A percentile compares a stretch with the other conserved stretches of the same genome.
Conservation (phyloP, 2,329 filamentous ascomycete species). For the Phyllosticta paracitricarpa region DNA sequence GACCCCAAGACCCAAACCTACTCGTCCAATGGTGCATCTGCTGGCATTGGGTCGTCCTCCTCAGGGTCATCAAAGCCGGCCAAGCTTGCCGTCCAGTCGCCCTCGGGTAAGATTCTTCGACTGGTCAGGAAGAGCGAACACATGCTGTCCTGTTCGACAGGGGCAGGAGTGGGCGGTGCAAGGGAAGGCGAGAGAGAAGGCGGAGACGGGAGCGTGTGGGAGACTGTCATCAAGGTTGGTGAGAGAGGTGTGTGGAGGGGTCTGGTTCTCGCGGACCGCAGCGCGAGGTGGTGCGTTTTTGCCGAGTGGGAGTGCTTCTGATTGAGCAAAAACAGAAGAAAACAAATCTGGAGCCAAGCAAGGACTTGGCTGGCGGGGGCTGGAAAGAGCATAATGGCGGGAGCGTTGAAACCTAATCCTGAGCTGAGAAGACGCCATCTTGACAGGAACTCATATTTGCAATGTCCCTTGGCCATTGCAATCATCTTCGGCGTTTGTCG, state of each 20-base stretch:
- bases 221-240: constrained; percentile 84
- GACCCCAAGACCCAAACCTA: constrained; percentile 21
- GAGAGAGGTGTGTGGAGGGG: constrained; percentile 74
- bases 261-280: constrained; percentile 71
- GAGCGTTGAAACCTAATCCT: not conserved
- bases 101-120: constrained; percentile 85
- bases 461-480: not conserved
- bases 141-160: constrained; percentile 31
- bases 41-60: not conserved
- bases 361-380: not conserved
- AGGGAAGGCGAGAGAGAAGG: constrained; percentile 39
- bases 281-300: constrained; percentile 85
- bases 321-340: constrained; percentile 10
- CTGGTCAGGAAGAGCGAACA: constrained; percentile 72
- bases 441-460: no score
- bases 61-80: constrained; percentile 60
- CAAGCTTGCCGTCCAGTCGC: constrained; percentile 89
- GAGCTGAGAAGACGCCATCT: no score
- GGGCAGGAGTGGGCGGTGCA: constrained; percentile 12
- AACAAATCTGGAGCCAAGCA: not conserved
- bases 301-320: constrained; percentile 66
- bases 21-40: not conserved
- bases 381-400: not conserved
- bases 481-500: not conserved
- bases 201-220: constrained; percentile 68